Percentiles rank a stretch among this genome's conserved stretches.
phyloP scores from a whole-genome alignment of 163 green algal species.

The Chlamydomonas reinhardtii region DNA sequence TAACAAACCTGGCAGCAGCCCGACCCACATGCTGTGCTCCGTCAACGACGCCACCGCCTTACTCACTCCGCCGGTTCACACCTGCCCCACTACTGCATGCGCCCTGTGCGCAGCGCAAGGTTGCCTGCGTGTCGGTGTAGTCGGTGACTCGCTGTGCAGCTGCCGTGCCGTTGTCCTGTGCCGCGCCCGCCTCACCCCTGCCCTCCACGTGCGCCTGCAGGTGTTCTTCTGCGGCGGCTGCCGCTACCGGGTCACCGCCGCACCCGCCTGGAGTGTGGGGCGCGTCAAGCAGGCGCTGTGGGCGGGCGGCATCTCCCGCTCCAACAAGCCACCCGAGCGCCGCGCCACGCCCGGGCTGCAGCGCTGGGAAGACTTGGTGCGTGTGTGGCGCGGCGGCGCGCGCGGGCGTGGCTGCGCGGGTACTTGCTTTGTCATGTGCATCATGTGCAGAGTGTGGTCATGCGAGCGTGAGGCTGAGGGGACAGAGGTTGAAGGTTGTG shows the following conservation, averaged over 20 bases:
- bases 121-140: too few relatives aligned
- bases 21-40: background rate
- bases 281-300: slow-evolving; percentile 91
- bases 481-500: too few relatives aligned
- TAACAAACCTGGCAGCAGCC: too few relatives aligned
- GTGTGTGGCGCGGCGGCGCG: background rate
- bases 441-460: too few relatives aligned
- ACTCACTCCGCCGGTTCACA: too few relatives aligned
- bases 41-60: too few relatives aligned
- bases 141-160: too few relatives aligned
- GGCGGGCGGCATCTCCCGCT: slow-evolving; percentile 84
- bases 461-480: background rate
- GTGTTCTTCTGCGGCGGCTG: slow-evolving; percentile 93
- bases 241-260: slow-evolving; percentile 89
- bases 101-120: too few relatives aligned
- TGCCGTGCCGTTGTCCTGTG: too few relatives aligned
- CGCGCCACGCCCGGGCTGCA: slow-evolving; percentile 84
- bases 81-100: too few relatives aligned
- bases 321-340: slow-evolving; percentile 83
- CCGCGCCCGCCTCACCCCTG: too few relatives aligned
- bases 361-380: slow-evolving; percentile 87
- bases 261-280: slow-evolving; percentile 84
- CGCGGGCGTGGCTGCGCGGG: background rate
- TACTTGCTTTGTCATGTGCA: background rate
- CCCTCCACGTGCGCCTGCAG: too few relatives aligned